These are phyloP conservation scores for Ceriops tagal DNA, from an alignment of 345 rosid species.

Conservation along the genomic window DNA sequence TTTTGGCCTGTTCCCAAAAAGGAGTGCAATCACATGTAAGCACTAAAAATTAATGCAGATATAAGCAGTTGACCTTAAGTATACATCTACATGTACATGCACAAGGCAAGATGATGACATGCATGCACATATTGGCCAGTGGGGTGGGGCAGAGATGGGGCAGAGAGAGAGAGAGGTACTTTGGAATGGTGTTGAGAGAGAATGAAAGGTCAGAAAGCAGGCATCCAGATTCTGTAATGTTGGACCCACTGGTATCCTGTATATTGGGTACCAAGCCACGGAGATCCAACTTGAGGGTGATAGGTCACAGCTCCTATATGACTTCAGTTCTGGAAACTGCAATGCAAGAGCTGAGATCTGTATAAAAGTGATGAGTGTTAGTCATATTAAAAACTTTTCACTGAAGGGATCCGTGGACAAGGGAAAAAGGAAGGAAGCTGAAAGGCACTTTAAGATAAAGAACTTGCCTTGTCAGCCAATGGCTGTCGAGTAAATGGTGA, in stretches of 20 bases:
- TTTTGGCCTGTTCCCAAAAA: slow-evolving; percentile 36
- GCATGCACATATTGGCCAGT: not conserved
- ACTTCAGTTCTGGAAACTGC: slow-evolving; percentile 63
- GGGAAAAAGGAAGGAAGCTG: not conserved
- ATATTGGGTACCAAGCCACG: slow-evolving; percentile 96
- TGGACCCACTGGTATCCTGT: slow-evolving; percentile 80
- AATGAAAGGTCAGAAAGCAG: slow-evolving; percentile 81
- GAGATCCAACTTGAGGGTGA: slow-evolving; percentile 87
- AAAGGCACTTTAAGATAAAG: slow-evolving; percentile 4
- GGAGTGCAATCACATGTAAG: not conserved
- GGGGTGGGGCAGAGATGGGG: not conserved
- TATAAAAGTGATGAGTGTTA: slow-evolving; percentile 3
- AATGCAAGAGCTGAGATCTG: slow-evolving; percentile 78
- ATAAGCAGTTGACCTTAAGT: not conserved
- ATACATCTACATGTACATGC: not conserved
- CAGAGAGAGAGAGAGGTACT: slow-evolving; percentile 36
- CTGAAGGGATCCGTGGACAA: not conserved
- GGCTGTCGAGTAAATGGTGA: slow-evolving; percentile 86
- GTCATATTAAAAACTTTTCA: too few species aligned
- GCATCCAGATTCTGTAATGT: slow-evolving; percentile 87
- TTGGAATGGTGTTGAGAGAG: slow-evolving; percentile 52
- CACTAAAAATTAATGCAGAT: not conserved
- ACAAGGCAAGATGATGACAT: not conserved
- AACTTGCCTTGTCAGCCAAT: slow-evolving; percentile 67
- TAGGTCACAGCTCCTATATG: slow-evolving; percentile 78